phyloP scores from a whole-genome alignment of 2,329 filamentous ascomycete genomes.

The Diaporthe sp. region DNA sequence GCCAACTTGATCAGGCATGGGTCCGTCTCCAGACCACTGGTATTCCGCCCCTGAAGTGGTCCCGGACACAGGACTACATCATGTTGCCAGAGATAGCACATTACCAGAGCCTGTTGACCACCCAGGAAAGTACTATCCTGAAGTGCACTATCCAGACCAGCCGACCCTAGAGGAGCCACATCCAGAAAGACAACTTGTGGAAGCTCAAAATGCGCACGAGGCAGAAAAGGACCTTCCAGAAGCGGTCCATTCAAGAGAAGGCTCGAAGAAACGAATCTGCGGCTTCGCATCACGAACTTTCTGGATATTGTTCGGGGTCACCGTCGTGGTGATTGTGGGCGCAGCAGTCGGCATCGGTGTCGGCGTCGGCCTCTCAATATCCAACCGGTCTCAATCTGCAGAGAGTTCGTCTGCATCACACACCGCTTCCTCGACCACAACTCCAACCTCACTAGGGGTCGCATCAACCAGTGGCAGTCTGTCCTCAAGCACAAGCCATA shows the following conservation, averaged over 20 bases:
- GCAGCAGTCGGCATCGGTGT: background rate
- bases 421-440: background rate
- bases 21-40: background rate
- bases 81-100: background rate
- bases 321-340: background rate
- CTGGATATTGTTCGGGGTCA: background rate
- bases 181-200: background rate
- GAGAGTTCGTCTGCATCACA: background rate
- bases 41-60: background rate
- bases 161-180: background rate
- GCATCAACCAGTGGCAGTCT: background rate
- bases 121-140: background rate
- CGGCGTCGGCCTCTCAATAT: background rate
- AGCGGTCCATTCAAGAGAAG: background rate
- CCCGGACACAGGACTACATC: background rate
- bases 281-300: background rate
- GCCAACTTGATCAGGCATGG: background rate
- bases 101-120: background rate
- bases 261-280: background rate
- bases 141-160: background rate
- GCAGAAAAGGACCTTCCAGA: background rate
- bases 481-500: background rate
- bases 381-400: background rate
- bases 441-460: background rate
- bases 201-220: background rate